Evolutionary conservation across 108 stramenopile species (phyloP), one percentile per base, ranked within the genome.

Genomic region (Pseudonitzschia delicatissima): DNA sequence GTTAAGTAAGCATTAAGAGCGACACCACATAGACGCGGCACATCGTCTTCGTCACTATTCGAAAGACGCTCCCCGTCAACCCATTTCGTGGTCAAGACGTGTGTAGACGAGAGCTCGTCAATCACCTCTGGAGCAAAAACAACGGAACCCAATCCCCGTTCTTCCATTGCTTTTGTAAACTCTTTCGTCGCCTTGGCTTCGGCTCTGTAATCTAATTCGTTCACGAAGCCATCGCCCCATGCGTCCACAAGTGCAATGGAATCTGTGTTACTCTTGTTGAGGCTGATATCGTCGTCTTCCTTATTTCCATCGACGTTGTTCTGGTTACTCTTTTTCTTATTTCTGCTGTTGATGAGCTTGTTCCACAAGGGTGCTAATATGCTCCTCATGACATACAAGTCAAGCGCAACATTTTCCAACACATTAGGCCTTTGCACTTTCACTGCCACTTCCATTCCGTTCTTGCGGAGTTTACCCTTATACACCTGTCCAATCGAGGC

Each of bases 401-500:
- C 92, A 36, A 88, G 69, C 9, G 88, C 85, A 51, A 91, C 83
- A 36, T 79, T 79, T 42, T 76, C 55, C 45, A 91, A 72, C n/a
- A 86, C 81, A 42, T 78, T 72, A 4, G 92, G 90, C 42, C 92
- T 70, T 80, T 94, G 92, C 21, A 91, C 86, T 61, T 94, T 94
- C 29, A 94, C 85, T n/a, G 92, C 92, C 26, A 91, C 90, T 49
- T 63, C 65, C 44, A 57, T 50, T 23, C 17, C 51, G 17, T 53
- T 66, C 51, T 66, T 32, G 4, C 66, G 44, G 3, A 91, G 62
- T 60, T 69, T 69, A 23, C 74, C 89, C 62, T 73, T 76, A 69
- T 91, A 91, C 8, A 92, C 93, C 68, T 93, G 92, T 29, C 95
- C 95, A 35, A 96, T 87, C 15, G 87, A 88, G 8, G 95, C 95